Evolutionary conservation across 1,139 yeast species (phyloP).

Genomic region (Debaryomyces subglobosus): DNA sequence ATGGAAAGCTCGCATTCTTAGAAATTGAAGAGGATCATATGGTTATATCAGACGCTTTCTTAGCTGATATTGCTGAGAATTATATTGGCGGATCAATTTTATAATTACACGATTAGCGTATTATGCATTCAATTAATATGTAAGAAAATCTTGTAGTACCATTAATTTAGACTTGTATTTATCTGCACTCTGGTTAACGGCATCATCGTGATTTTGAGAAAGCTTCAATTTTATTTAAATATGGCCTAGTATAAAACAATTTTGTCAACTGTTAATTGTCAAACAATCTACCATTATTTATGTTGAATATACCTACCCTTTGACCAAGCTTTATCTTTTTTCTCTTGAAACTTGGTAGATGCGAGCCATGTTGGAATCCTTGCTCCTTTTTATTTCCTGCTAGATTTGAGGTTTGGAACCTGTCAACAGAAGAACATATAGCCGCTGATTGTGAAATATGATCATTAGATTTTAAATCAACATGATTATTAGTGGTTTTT

Average conservation of each 20-base stretch:
- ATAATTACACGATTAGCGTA: not conserved
- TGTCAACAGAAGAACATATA: not conserved
- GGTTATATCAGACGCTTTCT: constrained; percentile 56
- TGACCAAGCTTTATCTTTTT: not conserved
- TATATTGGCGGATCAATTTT: constrained; percentile 29
- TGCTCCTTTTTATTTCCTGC: no score
- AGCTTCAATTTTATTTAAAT: not conserved
- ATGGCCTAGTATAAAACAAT: not conserved
- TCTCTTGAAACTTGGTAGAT: not conserved
- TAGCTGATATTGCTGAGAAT: constrained; percentile 38
- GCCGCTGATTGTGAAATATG: not conserved
- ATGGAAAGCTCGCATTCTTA: constrained; percentile 49
- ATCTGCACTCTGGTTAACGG: not conserved
- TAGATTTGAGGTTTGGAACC: not conserved
- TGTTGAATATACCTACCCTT: not conserved
- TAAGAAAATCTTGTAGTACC: not conserved
- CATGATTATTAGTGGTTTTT: not conserved
- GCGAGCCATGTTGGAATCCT: not conserved
- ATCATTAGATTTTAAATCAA: not conserved
- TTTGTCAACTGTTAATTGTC: not conserved
- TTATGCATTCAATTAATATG: not conserved
- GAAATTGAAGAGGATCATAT: constrained; percentile 67
- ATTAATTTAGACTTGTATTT: not conserved
- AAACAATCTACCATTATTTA: not conserved
- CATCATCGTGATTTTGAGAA: no score